Percentiles rank a stretch among this genome's conserved stretches.
These are phyloP conservation scores for Pichia nanzhaoensis DNA, from an alignment of 805 yeast species.

Conservation along the genomic window DNA sequence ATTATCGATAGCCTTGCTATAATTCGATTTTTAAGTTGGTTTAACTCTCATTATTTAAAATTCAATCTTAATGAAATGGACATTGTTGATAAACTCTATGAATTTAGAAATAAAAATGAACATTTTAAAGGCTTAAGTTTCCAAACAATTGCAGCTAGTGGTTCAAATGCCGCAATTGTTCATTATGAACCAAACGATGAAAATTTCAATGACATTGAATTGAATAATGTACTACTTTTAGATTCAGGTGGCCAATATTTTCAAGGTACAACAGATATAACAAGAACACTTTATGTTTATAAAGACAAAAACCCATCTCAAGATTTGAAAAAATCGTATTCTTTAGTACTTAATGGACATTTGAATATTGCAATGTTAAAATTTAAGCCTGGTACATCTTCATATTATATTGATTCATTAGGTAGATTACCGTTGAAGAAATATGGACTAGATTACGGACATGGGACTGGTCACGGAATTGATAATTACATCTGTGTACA, in stretches of 20 bases:
- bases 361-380: constrained; percentile 74
- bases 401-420: constrained; percentile 68
- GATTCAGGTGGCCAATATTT: constrained; percentile 91
- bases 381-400: constrained; percentile 72
- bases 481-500: constrained; percentile 89
- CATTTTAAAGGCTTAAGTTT: constrained; percentile 65
- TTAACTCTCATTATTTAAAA: constrained; percentile 50
- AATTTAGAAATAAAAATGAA: constrained; percentile 34
- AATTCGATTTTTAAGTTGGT: constrained; percentile 74
- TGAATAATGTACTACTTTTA: constrained; percentile 60
- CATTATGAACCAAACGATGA: constrained; percentile 68
- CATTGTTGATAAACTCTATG: constrained; percentile 48
- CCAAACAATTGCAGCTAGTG: constrained; percentile 71
- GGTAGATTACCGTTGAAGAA: constrained; percentile 82
- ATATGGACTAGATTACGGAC: constrained; percentile 79
- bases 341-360: constrained; percentile 88
- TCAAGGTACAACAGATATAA: constrained; percentile 95
- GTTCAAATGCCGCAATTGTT: constrained; percentile 67
- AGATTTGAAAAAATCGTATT: constrained; percentile 62
- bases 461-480: constrained; percentile 98
- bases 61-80: constrained; percentile 42
- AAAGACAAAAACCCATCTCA: constrained; percentile 35
- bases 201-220: constrained; percentile 54
- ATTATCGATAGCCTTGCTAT: constrained; percentile 77
- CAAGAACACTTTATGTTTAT: constrained; percentile 74